Conservation (phyloP, 2,329 filamentous ascomycete genomes). For the Bipolaris bicolor region DNA sequence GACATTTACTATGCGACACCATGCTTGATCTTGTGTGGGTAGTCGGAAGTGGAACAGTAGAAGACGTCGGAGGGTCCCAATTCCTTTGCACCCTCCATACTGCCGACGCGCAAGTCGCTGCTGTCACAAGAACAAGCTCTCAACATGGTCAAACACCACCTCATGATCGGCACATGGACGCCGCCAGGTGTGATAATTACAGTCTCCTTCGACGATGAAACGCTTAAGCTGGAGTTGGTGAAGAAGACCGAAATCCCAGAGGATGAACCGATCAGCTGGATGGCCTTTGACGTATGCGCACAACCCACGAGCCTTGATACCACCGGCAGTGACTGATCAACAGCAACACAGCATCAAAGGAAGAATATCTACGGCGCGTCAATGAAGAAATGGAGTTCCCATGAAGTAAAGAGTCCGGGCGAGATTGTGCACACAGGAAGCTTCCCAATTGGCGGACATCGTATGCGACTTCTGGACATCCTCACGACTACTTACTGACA, state of each 20-base stretch:
- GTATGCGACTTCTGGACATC: conserved; percentile 56
- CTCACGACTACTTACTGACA: conserved; percentile 1
- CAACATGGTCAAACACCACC: conserved; percentile 76
- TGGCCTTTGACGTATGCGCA: conserved; percentile 78
- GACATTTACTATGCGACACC: conserved; percentile 21
- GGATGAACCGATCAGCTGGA: conserved; percentile 91
- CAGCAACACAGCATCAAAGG: conserved; percentile 67
- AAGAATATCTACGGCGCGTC: conserved; percentile 88
- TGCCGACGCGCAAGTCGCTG: not conserved
- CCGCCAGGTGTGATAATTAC: conserved; percentile 89
- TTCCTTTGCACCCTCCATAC: not conserved
- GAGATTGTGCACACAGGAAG: conserved; percentile 76
- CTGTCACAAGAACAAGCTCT: conserved; percentile 2
- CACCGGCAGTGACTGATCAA: conserved; percentile 22
- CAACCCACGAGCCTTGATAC: not conserved
- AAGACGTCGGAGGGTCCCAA: not conserved
- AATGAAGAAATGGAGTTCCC: conserved; percentile 93
- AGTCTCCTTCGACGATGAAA: conserved; percentile 84
- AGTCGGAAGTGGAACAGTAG: not conserved
- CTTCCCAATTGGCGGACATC: conserved; percentile 76
- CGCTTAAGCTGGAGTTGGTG: conserved; percentile 72
- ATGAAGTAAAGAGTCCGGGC: conserved; percentile 74
- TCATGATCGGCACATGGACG: conserved; percentile 93
- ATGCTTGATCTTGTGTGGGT: conserved; percentile 4
- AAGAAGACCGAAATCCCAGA: conserved; percentile 81